Conservation (phyloP, 2,329 filamentous ascomycete species). For the Fusarium zealandicum region DNA sequence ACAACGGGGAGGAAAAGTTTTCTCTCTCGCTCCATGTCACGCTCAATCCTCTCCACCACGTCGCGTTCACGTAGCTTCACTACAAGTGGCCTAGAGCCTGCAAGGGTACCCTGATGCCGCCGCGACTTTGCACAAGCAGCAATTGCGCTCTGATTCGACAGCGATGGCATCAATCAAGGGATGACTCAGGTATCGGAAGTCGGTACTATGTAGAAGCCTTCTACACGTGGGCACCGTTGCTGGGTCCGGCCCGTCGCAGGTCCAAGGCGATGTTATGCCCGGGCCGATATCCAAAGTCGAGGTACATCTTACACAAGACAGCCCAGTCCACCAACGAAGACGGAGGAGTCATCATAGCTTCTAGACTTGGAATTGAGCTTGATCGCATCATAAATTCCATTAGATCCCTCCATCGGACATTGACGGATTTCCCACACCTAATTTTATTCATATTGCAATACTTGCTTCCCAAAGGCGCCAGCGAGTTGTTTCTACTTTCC, state of each 20-base stretch:
- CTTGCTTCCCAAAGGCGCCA: constrained; percentile 4
- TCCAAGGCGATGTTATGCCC: constrained; percentile 15
- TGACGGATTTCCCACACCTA: constrained; percentile 1
- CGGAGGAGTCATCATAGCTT: constrained; percentile 32
- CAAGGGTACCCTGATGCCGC: constrained; percentile 31
- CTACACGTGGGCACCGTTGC: constrained; percentile 27
- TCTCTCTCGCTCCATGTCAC: background rate
- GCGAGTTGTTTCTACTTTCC: constrained; percentile 6
- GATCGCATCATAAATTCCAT: constrained; percentile 32
- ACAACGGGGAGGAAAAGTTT: constrained; percentile 34
- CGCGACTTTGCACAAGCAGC: background rate
- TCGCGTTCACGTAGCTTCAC: constrained; percentile 19
- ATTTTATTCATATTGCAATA: background rate
- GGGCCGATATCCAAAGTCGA: constrained; percentile 15
- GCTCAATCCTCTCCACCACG: constrained; percentile 7
- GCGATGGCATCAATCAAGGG: constrained; percentile 17
- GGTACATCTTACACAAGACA: background rate
- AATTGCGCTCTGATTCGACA: constrained; percentile 28
- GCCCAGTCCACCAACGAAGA: background rate
- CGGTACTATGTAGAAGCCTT: constrained; percentile 32
- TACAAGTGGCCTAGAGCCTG: constrained; percentile 17
- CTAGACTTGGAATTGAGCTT: constrained; percentile 6
- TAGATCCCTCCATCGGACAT: constrained; percentile 7
- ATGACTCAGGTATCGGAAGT: constrained; percentile 40
- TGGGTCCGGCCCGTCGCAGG: constrained; percentile 39